A percentile compares a stretch with the other conserved stretches of the same genome.
Evolutionary conservation across 106 monocot genomes (phyloP).

Genomic region (Ottelia alismoides): DNA sequence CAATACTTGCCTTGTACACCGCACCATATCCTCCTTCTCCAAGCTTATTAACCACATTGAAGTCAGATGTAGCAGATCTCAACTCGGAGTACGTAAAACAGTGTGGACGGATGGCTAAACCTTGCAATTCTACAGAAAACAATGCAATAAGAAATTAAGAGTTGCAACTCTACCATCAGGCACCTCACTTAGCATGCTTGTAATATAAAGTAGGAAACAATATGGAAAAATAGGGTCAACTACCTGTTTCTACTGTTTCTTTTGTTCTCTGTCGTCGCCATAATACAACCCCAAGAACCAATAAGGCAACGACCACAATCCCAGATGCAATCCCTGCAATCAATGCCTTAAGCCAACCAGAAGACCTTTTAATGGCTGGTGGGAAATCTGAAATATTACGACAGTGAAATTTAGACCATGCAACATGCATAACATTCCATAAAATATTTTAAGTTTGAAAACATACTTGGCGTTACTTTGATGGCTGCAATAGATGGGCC

Average conservation of each 20-base stretch:
- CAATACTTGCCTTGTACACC: constrained; percentile 11
- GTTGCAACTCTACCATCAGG: constrained; percentile 7
- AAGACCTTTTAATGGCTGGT: constrained; percentile 4
- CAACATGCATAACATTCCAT: not conserved
- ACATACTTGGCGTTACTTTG: constrained; percentile 10
- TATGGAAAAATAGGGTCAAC: constrained; percentile 1
- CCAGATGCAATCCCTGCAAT: constrained; percentile 5
- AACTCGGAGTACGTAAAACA: constrained; percentile 8
- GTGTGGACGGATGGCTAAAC: not conserved
- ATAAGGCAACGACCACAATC: not conserved
- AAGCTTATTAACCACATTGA: constrained; percentile 4
- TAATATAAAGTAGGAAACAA: not conserved
- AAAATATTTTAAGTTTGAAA: not conserved
- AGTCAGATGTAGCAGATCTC: constrained; percentile 6
- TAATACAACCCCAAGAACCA: not conserved
- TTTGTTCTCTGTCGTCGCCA: not conserved
- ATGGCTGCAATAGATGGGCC: constrained; percentile 16
- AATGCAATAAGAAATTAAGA: not conserved
- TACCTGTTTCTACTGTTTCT: not conserved
- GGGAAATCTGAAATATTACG: constrained; percentile 3
- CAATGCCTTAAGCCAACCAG: not conserved
- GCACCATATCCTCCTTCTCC: constrained; percentile 16
- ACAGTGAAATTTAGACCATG: not conserved
- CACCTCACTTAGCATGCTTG: not conserved
- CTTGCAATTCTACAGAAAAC: not conserved